Evolutionary conservation across 2,329 filamentous ascomycete genomes (phyloP).

Genomic region (Fusarium sp.): DNA sequence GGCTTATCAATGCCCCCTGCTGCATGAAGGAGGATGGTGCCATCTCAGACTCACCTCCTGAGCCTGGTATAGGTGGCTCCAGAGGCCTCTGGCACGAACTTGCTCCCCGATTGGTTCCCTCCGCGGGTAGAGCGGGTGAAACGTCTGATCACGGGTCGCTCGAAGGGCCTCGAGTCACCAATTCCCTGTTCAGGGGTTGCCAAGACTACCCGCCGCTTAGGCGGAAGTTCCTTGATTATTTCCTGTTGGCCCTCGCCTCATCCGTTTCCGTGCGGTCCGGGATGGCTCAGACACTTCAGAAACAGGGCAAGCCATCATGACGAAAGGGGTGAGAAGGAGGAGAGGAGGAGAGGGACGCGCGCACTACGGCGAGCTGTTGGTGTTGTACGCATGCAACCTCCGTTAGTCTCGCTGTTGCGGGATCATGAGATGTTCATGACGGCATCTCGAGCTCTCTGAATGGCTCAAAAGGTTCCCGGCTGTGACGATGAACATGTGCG

Average conservation of each 20-base stretch:
- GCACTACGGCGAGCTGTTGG: constrained; percentile 4
- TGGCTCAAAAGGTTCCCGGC: too few relatives aligned
- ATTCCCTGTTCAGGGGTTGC: constrained; percentile 19
- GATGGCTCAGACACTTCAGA: not conserved
- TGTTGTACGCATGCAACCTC: constrained; percentile 6
- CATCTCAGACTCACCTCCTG: constrained; percentile 7
- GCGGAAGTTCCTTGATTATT: constrained; percentile 2
- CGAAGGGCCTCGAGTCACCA: not conserved
- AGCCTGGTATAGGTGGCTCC: not conserved
- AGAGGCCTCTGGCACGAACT: not conserved
- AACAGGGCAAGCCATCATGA: constrained; percentile 1
- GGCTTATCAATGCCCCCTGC: constrained; percentile 10
- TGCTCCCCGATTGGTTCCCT: constrained; percentile 13
- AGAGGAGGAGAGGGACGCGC: not conserved
- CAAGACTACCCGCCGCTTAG: not conserved
- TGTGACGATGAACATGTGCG: too few relatives aligned
- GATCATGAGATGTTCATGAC: too few relatives aligned
- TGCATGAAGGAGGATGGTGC: constrained; percentile 18
- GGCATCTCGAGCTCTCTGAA: too few relatives aligned
- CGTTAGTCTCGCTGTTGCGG: too few relatives aligned
- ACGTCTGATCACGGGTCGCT: not conserved
- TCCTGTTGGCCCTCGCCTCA: constrained; percentile 1
- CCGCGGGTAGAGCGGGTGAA: not conserved
- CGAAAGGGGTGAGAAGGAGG: not conserved
- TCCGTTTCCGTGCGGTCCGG: not conserved